phyloP scores from a whole-genome alignment of 2,329 filamentous ascomycete species.

The Pseudogymnoascus verrucosus region DNA sequence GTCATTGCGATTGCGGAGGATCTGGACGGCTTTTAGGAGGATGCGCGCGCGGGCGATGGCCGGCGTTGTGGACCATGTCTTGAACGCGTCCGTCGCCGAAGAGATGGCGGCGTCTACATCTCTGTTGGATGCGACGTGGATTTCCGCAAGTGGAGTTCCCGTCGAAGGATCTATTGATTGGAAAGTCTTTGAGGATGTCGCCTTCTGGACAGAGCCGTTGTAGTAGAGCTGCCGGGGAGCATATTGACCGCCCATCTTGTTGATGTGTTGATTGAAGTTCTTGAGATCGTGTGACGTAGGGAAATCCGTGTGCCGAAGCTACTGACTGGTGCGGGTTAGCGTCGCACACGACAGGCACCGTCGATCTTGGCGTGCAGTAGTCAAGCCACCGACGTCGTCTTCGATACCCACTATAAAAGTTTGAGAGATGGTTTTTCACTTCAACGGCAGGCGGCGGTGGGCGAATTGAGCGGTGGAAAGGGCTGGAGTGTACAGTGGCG shows the following conservation, averaged over 20 bases:
- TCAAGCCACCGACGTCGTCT: not conserved
- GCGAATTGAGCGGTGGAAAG: not conserved
- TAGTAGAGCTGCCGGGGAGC: conserved; percentile 62
- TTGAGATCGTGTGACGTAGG: conserved; percentile 1
- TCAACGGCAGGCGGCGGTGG: not conserved
- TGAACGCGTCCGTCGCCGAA: conserved; percentile 65
- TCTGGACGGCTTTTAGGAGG: conserved; percentile 64
- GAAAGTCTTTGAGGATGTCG: conserved; percentile 56
- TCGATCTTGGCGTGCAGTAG: not conserved
- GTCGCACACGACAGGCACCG: not conserved
- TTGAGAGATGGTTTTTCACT: not conserved
- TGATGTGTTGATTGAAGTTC: not conserved
- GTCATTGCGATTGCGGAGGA: conserved; percentile 71
- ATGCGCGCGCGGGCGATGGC: conserved; percentile 69
- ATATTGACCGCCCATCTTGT: conserved; percentile 30
- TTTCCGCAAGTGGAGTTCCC: conserved; percentile 57
- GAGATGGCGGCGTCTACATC: conserved; percentile 66
- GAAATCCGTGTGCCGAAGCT: not conserved
- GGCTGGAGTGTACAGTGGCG: not conserved
- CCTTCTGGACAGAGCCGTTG: conserved; percentile 58
- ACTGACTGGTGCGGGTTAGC: not conserved
- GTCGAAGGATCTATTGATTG: conserved; percentile 68
- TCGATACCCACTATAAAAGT: conserved; percentile 4
- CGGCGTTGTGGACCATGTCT: conserved; percentile 67
- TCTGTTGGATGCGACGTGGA: conserved; percentile 58